Conservation (phyloP, 208 protist species). For the Plasmodiophora brassicae region DNA sequence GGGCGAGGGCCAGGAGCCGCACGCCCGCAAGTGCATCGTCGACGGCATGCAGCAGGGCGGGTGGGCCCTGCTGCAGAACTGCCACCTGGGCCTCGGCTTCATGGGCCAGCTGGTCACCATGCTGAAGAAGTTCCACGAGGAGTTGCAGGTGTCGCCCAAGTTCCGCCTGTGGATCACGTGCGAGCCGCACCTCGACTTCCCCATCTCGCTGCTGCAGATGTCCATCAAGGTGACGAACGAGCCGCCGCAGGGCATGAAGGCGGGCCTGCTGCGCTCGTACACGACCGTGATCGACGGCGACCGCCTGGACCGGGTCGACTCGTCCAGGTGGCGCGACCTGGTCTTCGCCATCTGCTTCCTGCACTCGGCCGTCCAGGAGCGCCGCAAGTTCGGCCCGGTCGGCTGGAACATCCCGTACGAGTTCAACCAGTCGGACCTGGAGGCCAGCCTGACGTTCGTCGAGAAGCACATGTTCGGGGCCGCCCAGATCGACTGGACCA, state of each 20-base stretch:
- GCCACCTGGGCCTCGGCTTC: constrained; percentile 70
- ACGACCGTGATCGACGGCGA: constrained; percentile 72
- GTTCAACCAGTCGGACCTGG: constrained; percentile 92
- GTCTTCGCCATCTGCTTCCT: constrained; percentile 92
- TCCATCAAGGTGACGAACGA: constrained; percentile 97
- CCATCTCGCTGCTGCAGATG: constrained; percentile 70
- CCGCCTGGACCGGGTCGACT: constrained; percentile 86
- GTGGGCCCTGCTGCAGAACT: constrained; percentile 78
- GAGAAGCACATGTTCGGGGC: constrained; percentile 91
- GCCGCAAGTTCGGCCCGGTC: constrained; percentile 95
- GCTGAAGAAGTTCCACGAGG: constrained; percentile 43
- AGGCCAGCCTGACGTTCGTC: constrained; percentile 82
- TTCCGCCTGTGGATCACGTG: constrained; percentile 75
- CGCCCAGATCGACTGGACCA: constrained; percentile 65
- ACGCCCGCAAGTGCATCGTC: constrained; percentile 74
- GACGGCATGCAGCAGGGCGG: constrained; percentile 56
- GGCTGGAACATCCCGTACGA: constrained; percentile 97
- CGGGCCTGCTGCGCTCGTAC: constrained; percentile 88
- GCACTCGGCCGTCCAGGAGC: constrained; percentile 91
- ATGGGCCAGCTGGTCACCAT: constrained; percentile 55
- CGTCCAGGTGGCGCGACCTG: constrained; percentile 87
- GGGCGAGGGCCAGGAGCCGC: constrained; percentile 91
- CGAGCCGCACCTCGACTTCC: constrained; percentile 67
- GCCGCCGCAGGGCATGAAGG: constrained; percentile 89
- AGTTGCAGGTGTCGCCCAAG: constrained; percentile 37